phyloP scores from a whole-genome alignment of 805 yeast genomes.

The Candida dendrica region DNA sequence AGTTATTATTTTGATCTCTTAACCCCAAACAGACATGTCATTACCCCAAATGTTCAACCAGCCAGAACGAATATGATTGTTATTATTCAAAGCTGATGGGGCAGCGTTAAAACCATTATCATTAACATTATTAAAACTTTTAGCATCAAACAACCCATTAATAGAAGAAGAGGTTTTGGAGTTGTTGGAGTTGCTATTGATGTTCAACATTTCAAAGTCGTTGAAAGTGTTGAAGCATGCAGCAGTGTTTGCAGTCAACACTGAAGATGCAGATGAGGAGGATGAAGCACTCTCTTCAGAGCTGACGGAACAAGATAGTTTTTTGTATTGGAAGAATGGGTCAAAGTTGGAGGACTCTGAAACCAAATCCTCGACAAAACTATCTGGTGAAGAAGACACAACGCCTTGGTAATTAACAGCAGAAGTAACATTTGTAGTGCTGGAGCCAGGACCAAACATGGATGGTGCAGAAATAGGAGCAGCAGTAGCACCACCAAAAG shows the following conservation, averaged over 20 bases:
- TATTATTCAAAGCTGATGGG: neutral
- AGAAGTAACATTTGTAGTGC: too few relatives aligned
- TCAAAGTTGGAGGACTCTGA: neutral
- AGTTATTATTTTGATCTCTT: too few relatives aligned
- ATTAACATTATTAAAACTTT: neutral
- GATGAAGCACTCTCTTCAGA: slow-evolving; percentile 11
- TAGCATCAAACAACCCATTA: neutral
- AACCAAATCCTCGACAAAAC: slow-evolving; percentile 12
- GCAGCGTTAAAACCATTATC: neutral
- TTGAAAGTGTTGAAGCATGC: too few relatives aligned
- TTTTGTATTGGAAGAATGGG: slow-evolving; percentile 1
- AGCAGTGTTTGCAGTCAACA: neutral
- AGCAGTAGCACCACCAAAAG: too few relatives aligned
- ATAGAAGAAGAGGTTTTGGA: too few relatives aligned
- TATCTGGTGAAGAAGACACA: slow-evolving; percentile 15
- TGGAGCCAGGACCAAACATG: neutral
- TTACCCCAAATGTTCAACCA: slow-evolving; percentile 24
- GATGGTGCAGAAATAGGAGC: neutral
- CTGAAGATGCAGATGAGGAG: slow-evolving; percentile 1
- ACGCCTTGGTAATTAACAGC: neutral
- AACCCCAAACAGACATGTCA: slow-evolving; percentile 25
- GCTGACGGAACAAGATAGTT: slow-evolving; percentile 16
- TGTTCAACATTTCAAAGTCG: too few relatives aligned
- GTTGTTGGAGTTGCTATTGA: too few relatives aligned
- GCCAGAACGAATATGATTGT: slow-evolving; percentile 8